A percentile compares a stretch with the other conserved stretches of the same genome.
Evolutionary conservation across 257 asterid species (phyloP).

Genomic region (Leonotis leonurus): DNA sequence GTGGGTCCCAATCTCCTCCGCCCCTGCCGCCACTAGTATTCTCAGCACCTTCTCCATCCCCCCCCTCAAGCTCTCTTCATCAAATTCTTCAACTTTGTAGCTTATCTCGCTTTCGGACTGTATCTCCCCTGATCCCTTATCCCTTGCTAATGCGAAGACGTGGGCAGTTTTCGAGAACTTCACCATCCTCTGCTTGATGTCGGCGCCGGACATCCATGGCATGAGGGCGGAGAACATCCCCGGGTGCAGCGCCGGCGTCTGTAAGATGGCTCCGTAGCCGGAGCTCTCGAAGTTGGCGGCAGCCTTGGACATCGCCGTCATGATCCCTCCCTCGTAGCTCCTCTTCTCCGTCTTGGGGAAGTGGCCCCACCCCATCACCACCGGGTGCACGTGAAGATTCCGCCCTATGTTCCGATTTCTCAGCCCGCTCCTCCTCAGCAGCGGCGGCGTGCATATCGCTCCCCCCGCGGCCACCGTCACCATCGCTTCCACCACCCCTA

Average conservation of each 20-base stretch:
- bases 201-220: slow-evolving; percentile 71
- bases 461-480: slow-evolving; percentile 65
- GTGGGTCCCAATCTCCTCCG: slow-evolving; percentile 83
- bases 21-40: slow-evolving; percentile 72
- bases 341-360: slow-evolving; percentile 49
- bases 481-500: slow-evolving; percentile 44
- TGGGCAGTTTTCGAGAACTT: slow-evolving; percentile 62
- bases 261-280: slow-evolving; percentile 60
- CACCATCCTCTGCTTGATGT: slow-evolving; percentile 47
- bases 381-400: slow-evolving; percentile 73
- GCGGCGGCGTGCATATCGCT: slow-evolving; percentile 61
- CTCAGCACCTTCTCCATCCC: slow-evolving; percentile 60
- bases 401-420: slow-evolving; percentile 62
- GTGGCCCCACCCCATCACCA: slow-evolving; percentile 70
- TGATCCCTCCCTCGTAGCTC: slow-evolving; percentile 65
- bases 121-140: slow-evolving; percentile 48
- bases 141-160: slow-evolving; percentile 61
- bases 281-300: slow-evolving; percentile 33
- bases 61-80: slow-evolving; percentile 33
- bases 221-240: slow-evolving; percentile 63
- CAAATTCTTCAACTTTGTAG: slow-evolving; percentile 35
- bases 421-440: slow-evolving; percentile 57
- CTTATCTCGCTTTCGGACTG: slow-evolving; percentile 30
- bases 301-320: slow-evolving; percentile 74
- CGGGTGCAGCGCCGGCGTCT: slow-evolving; percentile 77